A percentile compares a stretch with the other conserved stretches of the same genome.
Conservation (phyloP, 2,329 filamentous ascomycete genomes). For the Aaosphaeria pasadenensis region DNA sequence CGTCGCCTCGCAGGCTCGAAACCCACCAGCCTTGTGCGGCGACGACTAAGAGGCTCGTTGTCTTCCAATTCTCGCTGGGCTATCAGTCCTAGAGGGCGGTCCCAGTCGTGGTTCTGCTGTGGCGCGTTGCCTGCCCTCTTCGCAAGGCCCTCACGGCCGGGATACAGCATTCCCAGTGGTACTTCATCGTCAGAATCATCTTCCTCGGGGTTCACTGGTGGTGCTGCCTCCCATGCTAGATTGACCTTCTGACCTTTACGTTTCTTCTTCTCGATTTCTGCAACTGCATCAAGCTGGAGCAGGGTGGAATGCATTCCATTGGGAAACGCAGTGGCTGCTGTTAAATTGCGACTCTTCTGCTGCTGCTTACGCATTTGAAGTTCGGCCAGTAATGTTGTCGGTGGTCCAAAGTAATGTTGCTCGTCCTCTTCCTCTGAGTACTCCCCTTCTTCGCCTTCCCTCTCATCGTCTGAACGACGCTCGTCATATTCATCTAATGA, state of each 20-base stretch:
- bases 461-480: slow-evolving; percentile 7
- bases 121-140: slow-evolving; percentile 47
- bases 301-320: slow-evolving; percentile 89
- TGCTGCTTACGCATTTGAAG: slow-evolving; percentile 88
- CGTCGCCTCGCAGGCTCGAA: slow-evolving; percentile 32
- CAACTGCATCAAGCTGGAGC: slow-evolving; percentile 84
- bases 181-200: slow-evolving; percentile 70
- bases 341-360: slow-evolving; percentile 74
- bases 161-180: slow-evolving; percentile 77
- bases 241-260: slow-evolving; percentile 74
- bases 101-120: slow-evolving; percentile 44
- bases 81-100: slow-evolving; percentile 69
- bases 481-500: slow-evolving; percentile 13
- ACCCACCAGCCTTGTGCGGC: slow-evolving; percentile 72
- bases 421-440: slow-evolving; percentile 39
- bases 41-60: slow-evolving; percentile 79
- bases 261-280: slow-evolving; percentile 75
- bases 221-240: slow-evolving; percentile 82
- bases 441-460: slow-evolving; percentile 28
- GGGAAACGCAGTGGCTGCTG: slow-evolving; percentile 60
- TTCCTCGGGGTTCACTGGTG: slow-evolving; percentile 33
- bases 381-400: slow-evolving; percentile 89
- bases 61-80: slow-evolving; percentile 85
- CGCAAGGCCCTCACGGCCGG: slow-evolving; percentile 54
- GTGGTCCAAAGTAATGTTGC: slow-evolving; percentile 62